These are phyloP conservation scores for Calocybe cyanea DNA, from an alignment of 768 basidiomycete species.

Conservation along the genomic window DNA sequence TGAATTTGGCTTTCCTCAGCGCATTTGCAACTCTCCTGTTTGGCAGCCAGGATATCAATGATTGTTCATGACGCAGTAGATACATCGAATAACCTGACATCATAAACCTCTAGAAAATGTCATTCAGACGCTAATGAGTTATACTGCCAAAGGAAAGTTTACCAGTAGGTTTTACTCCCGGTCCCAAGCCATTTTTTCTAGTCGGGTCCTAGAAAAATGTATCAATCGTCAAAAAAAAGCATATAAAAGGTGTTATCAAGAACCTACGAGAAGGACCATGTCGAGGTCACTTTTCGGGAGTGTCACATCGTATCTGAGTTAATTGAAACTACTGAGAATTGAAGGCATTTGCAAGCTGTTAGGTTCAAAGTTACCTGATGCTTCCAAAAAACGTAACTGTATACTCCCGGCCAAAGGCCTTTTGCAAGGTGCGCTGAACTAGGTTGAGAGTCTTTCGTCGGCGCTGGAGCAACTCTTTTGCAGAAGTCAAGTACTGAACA, in stretches of 20 bases:
- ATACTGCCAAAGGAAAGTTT: no score
- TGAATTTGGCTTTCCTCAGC: no score
- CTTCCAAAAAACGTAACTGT: constrained; percentile 45
- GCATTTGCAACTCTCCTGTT: no score
- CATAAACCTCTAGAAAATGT: no score
- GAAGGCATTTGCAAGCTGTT: neutral
- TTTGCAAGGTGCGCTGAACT: constrained; percentile 23
- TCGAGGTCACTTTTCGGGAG: constrained; percentile 44
- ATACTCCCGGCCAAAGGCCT: constrained; percentile 29
- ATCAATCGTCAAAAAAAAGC: neutral
- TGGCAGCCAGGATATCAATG: no score
- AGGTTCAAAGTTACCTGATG: constrained; percentile 21
- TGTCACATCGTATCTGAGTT: constrained; percentile 38
- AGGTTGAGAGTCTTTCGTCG: constrained; percentile 1
- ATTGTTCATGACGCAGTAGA: no score
- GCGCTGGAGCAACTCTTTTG: neutral
- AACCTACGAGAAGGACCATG: constrained; percentile 45
- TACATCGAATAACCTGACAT: no score
- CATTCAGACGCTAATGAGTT: no score
- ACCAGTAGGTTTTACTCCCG: no score
- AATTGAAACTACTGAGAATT: no score
- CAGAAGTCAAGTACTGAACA: no score
- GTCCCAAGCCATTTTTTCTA: constrained; percentile 15
- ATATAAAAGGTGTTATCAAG: no score
- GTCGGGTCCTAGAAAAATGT: constrained; percentile 20